Percentiles rank a stretch among this genome's conserved stretches.
These are phyloP conservation scores for Plasmodium berghei DNA, from an alignment of 169 alveolate genomes.

Conservation along the genomic window DNA sequence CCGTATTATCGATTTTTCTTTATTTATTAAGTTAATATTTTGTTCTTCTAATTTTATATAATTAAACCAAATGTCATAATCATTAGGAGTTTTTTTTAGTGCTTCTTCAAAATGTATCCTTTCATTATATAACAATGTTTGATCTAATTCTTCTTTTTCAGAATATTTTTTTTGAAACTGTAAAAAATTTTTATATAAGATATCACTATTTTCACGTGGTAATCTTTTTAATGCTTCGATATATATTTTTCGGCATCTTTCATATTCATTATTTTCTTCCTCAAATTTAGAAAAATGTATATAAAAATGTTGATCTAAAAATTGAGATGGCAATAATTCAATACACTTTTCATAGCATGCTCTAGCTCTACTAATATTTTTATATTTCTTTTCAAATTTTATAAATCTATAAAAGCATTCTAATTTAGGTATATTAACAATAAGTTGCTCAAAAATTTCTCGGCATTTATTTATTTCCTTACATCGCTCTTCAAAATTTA, in stretches of 20 bases:
- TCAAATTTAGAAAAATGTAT: constrained; percentile 95
- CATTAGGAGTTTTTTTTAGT: constrained; percentile 87
- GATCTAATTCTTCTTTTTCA: constrained; percentile 92
- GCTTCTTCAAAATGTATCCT: constrained; percentile 88
- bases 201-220: constrained; percentile 91
- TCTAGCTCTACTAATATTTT: constrained; percentile 90
- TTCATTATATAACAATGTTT: constrained; percentile 86
- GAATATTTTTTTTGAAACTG: constrained; percentile 96
- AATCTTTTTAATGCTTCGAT: constrained; percentile 94
- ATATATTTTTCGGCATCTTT: constrained; percentile 93
- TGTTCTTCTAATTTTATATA: constrained; percentile 95
- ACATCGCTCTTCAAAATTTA: constrained; percentile 98
- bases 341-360: constrained; percentile 86
- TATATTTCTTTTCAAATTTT: constrained; percentile 95
- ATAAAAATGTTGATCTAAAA: constrained; percentile 94
- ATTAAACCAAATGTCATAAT: constrained; percentile 98
- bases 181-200: constrained; percentile 90
- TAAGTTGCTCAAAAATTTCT: constrained; percentile 90
- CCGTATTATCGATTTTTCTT: constrained; percentile 78
- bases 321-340: constrained; percentile 94
- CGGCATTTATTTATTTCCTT: constrained; percentile 96
- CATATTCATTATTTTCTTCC: constrained; percentile 91
- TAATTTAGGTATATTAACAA: constrained; percentile 93
- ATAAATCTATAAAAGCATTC: constrained; percentile 94
- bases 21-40: constrained; percentile 79